Evolutionary conservation across 1,284 basidiomycete species (phyloP), one percentile per base, ranked within the genome.

Genomic region (Malassezia brasiliensis): DNA sequence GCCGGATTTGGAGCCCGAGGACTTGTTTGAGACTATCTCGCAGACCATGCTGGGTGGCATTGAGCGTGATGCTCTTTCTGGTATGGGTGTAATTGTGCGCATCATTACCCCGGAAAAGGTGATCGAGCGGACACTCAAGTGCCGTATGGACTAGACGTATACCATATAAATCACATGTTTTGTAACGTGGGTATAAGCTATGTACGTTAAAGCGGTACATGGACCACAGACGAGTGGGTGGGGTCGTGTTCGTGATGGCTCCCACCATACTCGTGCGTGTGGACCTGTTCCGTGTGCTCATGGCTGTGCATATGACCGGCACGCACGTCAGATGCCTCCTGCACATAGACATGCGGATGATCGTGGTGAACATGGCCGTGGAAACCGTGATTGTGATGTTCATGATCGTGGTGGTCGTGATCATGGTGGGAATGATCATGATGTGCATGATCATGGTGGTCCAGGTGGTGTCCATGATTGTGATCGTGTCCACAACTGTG

Each of bases 21-120:
- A 98, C 76, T 79, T 99, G 49, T 99, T 99, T 71, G 94, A 98
- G 79, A 98, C 94, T 11, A 90, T 96, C 69, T 90, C 89, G 20
- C 94, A 99, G 77, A 93, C 90, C 9, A 78, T 99, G 53, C 78
- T 98, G 70, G 96, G 93, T 68, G 89, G 90, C 9, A 85, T 96
- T 36, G 94, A 99, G 76, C 82, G 94, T 50, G 94, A 98, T 77
- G 90, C 94, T 15, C 88, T 85, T 75, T 94, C 90, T 53, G 94
- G 94, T 61, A 96, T 90, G 90, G 94, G 94, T 46, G 90, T 86
- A 34, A 78, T 94, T 44, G 93, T 99, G 47, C 87, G 96, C 79
- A 79, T 98, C 60, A 87, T 99, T 41, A 73, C 70, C 5, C 69
- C 72, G 4, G 71, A 73, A 51, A 70, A 66, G 60, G 70, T 73